Evolutionary conservation across 192 early-diverging fungal genomes (phyloP).

Genomic region (Funneliformis mosseae): DNA sequence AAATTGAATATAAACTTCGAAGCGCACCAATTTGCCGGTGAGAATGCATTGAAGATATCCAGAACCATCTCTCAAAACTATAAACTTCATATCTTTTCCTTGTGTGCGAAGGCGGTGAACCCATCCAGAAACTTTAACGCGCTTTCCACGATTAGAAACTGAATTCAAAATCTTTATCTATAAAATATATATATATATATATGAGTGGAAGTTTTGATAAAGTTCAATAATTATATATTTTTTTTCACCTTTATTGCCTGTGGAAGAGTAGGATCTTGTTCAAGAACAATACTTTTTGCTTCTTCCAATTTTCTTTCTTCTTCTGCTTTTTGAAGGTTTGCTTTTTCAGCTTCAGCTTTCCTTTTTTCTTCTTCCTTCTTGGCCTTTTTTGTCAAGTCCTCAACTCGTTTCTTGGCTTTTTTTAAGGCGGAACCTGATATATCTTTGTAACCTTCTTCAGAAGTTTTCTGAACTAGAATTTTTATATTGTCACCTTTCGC

Average conservation of each 20-base stretch:
- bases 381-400: slow-evolving; percentile 68
- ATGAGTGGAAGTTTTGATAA: not conserved
- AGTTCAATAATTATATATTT: not conserved
- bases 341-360: slow-evolving; percentile 67
- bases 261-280: slow-evolving; percentile 72
- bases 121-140: slow-evolving; percentile 93
- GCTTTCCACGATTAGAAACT: slow-evolving; percentile 64
- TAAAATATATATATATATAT: not conserved
- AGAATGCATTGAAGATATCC: slow-evolving; percentile 95
- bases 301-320: slow-evolving; percentile 80
- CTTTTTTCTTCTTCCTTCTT: slow-evolving; percentile 82
- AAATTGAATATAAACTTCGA: not conserved
- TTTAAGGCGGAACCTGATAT: slow-evolving; percentile 91
- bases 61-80: slow-evolving; percentile 92
- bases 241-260: slow-evolving; percentile 61
- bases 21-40: slow-evolving; percentile 74
- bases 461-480: slow-evolving; percentile 71
- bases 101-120: slow-evolving; percentile 94
- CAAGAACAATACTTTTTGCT: slow-evolving; percentile 80
- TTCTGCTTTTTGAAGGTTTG: slow-evolving; percentile 71
- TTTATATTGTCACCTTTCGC: slow-evolving; percentile 52
- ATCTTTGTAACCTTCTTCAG: slow-evolving; percentile 70
- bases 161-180: slow-evolving; percentile 79
- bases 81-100: slow-evolving; percentile 96
- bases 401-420: slow-evolving; percentile 82